Base-by-base conservation (phyloP, 2,329 filamentous ascomycete species). In the Domatiomyces globalis region DNA sequence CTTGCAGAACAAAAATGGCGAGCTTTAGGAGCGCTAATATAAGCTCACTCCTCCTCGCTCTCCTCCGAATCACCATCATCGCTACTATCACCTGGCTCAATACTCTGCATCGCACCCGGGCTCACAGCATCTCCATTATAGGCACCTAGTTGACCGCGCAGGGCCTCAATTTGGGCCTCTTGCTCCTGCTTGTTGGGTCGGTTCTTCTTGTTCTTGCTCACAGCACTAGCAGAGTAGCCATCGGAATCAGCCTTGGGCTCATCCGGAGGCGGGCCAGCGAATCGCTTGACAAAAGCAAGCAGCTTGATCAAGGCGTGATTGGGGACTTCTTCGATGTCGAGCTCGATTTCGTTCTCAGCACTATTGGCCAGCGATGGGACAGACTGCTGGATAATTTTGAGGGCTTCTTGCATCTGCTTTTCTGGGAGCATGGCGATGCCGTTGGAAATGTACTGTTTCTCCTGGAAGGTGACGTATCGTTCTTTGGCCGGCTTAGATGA, bases 371-470 rank as follows among this genome's bases (percentile, higher is more conserved):
- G 74, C 74, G 84, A 73, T 70, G 86, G 71, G 72, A 86, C 68
- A 59, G 94, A 90, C 58, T 80, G 80, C 66, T 94, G 87, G 63
- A 98, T 96, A 56, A 96, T 89, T 54, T 84, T 80, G 29, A 95
- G 86, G 0, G 90, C 87, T 59, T 81, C 80, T 48, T 83, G 78
- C 63, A 95, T 84, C 58, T 87, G 81, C n/a, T 75, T 73, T 48
- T 84, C 83, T 17, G 88, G 82, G 52, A 96, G 79, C 56, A 83
- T 82, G 61, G 83, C 85, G 57, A 95, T 92, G 12, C 85, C 85
- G 53, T 84, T 83, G 1, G 87, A 90, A 52, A 98, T 94, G 58
- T 89, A 80, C 52, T 92, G 87, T 73, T 96, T 96, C 69, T 98
- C 88, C 2, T 83, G 75, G 53, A 83, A 79, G 6, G 80, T 83